Percentiles rank a stretch among this genome's conserved stretches.
These are phyloP conservation scores for Vicia faba DNA, from an alignment of 306 rosid genomes.

Conservation along the genomic window DNA sequence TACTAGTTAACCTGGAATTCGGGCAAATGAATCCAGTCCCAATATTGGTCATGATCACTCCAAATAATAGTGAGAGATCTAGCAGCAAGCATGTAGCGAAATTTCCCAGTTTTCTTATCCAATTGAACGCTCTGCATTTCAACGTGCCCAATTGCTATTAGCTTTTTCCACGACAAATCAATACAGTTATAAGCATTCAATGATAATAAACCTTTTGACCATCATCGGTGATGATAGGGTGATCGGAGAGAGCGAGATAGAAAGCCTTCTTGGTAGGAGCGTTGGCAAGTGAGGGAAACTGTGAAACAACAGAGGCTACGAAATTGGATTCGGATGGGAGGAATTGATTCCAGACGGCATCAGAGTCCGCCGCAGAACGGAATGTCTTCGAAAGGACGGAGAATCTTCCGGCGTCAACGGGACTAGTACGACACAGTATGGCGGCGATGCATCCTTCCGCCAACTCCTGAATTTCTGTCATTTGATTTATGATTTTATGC, in stretches of 20 bases:
- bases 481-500: background rate
- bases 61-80: conserved; percentile 36
- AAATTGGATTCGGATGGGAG: conserved; percentile 27
- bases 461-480: background rate
- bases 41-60: conserved; percentile 29
- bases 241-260: conserved; percentile 30
- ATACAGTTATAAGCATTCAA: too few relatives aligned
- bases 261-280: conserved; percentile 30
- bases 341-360: conserved; percentile 23
- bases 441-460: conserved; percentile 33
- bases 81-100: conserved; percentile 46
- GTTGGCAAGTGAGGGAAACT: background rate
- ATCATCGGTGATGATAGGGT: conserved; percentile 28
- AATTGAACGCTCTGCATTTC: conserved; percentile 44
- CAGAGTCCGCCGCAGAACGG: conserved; percentile 31
- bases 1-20: conserved; percentile 46
- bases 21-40: conserved; percentile 42
- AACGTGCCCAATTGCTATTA: background rate
- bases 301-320: conserved; percentile 13
- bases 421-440: conserved; percentile 25
- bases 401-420: conserved; percentile 16
- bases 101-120: conserved; percentile 46
- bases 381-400: conserved; percentile 26
- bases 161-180: too few relatives aligned
- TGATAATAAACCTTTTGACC: conserved; percentile 3